A percentile compares a stretch with the other conserved stretches of the same genome.
These are phyloP conservation scores for Cladosporium halotolerans DNA, from an alignment of 2,329 filamentous ascomycete species.

Conservation along the genomic window DNA sequence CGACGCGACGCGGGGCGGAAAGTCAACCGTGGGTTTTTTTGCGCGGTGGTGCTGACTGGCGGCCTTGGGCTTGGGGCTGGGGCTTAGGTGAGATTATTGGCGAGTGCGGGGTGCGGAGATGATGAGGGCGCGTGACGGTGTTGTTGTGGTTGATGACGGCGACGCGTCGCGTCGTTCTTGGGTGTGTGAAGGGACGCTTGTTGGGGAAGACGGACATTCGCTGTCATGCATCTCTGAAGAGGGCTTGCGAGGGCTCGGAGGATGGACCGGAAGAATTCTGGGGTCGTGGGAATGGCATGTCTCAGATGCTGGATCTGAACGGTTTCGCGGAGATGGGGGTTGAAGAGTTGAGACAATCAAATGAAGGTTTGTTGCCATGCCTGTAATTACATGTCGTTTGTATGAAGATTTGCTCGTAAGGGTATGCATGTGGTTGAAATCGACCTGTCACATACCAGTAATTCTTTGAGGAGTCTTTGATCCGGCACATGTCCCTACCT, in stretches of 20 bases:
- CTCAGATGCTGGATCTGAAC: background rate
- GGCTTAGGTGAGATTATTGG: no score
- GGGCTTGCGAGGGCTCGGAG: background rate
- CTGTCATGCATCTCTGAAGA: background rate
- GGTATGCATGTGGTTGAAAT: no score
- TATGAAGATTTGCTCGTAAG: no score
- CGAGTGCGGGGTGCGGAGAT: no score
- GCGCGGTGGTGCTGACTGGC: no score
- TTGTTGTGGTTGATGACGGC: no score
- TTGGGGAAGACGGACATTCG: background rate
- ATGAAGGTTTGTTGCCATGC: background rate
- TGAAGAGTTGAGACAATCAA: background rate
- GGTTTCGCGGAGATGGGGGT: background rate
- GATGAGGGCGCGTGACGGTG: no score
- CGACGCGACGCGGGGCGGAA: no score
- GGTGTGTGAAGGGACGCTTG: background rate
- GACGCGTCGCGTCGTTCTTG: no score
- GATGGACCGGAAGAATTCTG: background rate
- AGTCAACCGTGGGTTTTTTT: no score
- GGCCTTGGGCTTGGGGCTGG: no score
- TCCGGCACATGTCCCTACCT: background rate
- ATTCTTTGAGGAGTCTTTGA: background rate
- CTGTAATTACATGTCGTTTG: background rate
- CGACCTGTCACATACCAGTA: no score
- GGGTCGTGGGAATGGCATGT: background rate